Evolutionary conservation across 2,329 filamentous ascomycete species (phyloP).

Genomic region (Dactylellina sp.): DNA sequence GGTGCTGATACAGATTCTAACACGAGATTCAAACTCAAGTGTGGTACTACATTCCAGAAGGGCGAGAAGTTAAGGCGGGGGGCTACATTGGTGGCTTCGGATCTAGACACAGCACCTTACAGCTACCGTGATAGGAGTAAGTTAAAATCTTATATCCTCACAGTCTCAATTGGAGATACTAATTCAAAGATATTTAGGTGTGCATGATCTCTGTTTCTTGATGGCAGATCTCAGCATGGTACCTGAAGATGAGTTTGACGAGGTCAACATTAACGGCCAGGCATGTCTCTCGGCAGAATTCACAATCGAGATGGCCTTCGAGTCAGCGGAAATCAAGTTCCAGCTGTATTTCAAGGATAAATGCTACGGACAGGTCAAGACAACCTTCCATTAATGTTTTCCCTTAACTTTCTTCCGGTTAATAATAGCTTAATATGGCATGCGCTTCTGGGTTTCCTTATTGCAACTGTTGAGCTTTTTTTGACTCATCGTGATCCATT

Average conservation of each 20-base stretch:
- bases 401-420: neutral
- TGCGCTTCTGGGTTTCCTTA: neutral
- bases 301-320: constrained; percentile 53
- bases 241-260: constrained; percentile 40
- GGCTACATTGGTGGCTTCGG: constrained; percentile 50
- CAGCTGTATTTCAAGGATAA: constrained; percentile 55
- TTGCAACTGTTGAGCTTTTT: neutral
- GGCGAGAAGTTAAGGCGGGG: constrained; percentile 53
- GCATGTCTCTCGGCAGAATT: constrained; percentile 50
- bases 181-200: constrained; percentile 26
- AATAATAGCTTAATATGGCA: no score
- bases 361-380: constrained; percentile 55
- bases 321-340: constrained; percentile 54
- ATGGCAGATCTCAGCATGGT: constrained; percentile 55
- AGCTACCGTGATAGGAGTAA: constrained; percentile 54
- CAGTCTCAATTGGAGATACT: constrained; percentile 1
- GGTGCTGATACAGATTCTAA: constrained; percentile 51
- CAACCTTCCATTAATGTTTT: constrained; percentile 42
- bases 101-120: constrained; percentile 44
- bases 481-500: neutral
- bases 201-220: constrained; percentile 52
- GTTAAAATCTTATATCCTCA: neutral
- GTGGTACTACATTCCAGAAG: constrained; percentile 55
- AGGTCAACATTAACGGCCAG: constrained; percentile 44
- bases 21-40: constrained; percentile 51